Evolutionary conservation across 1,139 yeast genomes (phyloP).

Genomic region (Nakaseomyces sp.): DNA sequence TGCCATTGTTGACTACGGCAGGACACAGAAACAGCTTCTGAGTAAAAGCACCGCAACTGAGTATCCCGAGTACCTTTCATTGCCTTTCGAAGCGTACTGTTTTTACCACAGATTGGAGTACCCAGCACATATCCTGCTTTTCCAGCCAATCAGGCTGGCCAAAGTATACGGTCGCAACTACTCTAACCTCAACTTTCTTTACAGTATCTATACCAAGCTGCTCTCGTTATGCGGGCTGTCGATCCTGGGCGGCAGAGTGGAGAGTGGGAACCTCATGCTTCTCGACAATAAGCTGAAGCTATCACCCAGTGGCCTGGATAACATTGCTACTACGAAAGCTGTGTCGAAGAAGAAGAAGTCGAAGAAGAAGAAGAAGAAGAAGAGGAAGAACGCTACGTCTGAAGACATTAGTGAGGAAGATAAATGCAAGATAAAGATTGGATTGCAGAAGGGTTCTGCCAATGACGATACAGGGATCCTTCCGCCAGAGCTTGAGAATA

Average conservation of each 20-base stretch:
- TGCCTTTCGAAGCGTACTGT: constrained; percentile 27
- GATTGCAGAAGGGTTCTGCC: background rate
- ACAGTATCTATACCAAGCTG: constrained; percentile 23
- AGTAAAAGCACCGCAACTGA: constrained; percentile 19
- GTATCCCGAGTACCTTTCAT: constrained; percentile 22
- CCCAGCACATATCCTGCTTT: constrained; percentile 23
- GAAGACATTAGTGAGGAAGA: background rate
- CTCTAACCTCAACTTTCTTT: constrained; percentile 22
- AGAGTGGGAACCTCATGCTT: constrained; percentile 10
- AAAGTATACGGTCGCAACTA: constrained; percentile 14
- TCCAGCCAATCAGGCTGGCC: constrained; percentile 22
- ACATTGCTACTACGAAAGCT: background rate
- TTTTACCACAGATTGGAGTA: constrained; percentile 25
- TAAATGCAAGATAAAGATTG: too few species aligned
- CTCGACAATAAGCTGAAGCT: constrained; percentile 10
- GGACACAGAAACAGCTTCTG: constrained; percentile 16
- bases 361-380: constrained; percentile 3
- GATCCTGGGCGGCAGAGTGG: constrained; percentile 18
- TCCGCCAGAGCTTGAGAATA: constrained; percentile 15
- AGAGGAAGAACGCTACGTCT: background rate
- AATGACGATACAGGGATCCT: constrained; percentile 7
- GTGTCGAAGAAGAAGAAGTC: constrained; percentile 4
- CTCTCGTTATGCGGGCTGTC: constrained; percentile 23
- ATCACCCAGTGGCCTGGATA: constrained; percentile 4
- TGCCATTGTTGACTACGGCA: constrained; percentile 16